Base-by-base conservation (phyloP, 129 eudicot species). In the Centaurea solstitialis region DNA sequence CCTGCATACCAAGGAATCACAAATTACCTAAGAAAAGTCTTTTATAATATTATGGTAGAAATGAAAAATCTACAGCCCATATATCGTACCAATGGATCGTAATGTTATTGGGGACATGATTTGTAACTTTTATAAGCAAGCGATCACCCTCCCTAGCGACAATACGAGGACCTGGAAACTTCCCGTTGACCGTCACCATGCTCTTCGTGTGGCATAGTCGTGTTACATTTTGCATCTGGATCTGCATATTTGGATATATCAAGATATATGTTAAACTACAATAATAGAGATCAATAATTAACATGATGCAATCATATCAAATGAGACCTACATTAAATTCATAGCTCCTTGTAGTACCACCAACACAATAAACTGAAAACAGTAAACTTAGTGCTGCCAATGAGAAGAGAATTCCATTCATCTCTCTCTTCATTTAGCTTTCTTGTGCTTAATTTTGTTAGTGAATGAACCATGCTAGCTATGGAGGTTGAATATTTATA, bases 41-140 rank as follows among this genome's bases (percentile, higher is more conserved):
- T 18, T 5, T 4, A 15, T 70, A 57, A 2, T 47, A 5, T 50
- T 35, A 8, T 12, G 69, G 4, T 12, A 11, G 59, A 45, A 45
- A 33, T 33, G 1, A 13, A 13, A 41, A 40, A 72, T 33, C 5
- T 2, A 33, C 57, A 45, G 13, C 57, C 3, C 57, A 45, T n/a
- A n/a, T n/a, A n/a, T 45, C 17, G 3, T 45, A 50, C 87, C 87
- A 83, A 61, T 83, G 87, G 75, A 83, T 66, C 20, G 87, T 64
- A 17, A 83, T 78, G 64, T 83, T 83, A 39, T 39, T 39, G 43
- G 43, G 43, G 43, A 39, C 43, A 7, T 39, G 8, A 8, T 39
- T 39, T 6, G 43, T 39, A 39, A 39, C 43, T 78, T 78, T 78
- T 33, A 78, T 79, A 70, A 68, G 81, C 73, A 77, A 24, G 11